Evolutionary conservation across 2,329 filamentous ascomycete species (phyloP), one percentile per base, ranked within the genome.

Genomic region (Fusarium ramigenum): DNA sequence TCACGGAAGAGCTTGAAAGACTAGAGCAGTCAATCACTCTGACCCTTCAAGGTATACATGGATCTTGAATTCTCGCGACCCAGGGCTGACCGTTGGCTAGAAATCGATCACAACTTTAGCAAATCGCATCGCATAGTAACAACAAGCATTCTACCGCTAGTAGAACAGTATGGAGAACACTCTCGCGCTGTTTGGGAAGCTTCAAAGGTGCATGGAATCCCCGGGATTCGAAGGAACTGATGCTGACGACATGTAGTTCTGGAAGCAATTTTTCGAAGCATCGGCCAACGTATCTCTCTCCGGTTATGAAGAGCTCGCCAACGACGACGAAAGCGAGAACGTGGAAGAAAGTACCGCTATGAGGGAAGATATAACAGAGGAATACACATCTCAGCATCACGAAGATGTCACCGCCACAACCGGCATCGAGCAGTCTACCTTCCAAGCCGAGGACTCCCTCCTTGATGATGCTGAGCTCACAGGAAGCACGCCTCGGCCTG

Each of bases 181-280:
- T 98, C 96, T 4, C 92, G 92, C 72, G 91, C 95, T 54, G 96
- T 99, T 4, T 99, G 96, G 96, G 95, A 98, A 77, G 95, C 95
- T 28, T 97, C 96, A 61, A 97, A 97, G 90, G 94, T 96, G 60
- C 4, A 16, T 14, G 11, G 2, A 2, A 11, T 25, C 30, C 11
- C 19, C 19, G 1, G 15, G 5, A 2, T 28, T 15, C 4, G 15
- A 19, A 32, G 8, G 44, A 18, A 18, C 28, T 15, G 25, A 30
- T 44, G 32, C 66, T 68, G 18, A 70, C 39, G 57, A 34, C 14
- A 34, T 61, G 18, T 79, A 97, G 93, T 99, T 99, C 84, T 99
- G 96, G 96, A 99, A 99, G 84, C 95, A 98, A 85, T 99, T 99
- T 86, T 99, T 99, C 83, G 96, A 99, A 84, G 95, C 96, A 40